Evolutionary conservation across 2,329 filamentous ascomycete species (phyloP).

Genomic region (Mollisia scopiformis): DNA sequence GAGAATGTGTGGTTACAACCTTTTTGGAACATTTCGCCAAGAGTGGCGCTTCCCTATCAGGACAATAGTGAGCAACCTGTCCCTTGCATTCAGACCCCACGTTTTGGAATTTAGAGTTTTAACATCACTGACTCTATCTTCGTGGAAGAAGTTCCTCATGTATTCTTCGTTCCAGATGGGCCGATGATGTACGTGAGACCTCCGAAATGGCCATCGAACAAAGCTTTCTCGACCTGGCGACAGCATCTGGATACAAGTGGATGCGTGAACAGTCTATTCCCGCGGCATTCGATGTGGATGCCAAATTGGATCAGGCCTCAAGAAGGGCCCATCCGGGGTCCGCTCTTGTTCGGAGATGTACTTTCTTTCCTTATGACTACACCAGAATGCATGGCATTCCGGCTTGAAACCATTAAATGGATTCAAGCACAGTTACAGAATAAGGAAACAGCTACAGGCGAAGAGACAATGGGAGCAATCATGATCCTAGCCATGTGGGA

Average conservation of each 20-base stretch:
- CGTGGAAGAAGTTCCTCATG: neutral
- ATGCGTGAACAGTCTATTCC: neutral
- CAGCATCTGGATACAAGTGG: neutral
- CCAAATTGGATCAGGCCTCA: neutral
- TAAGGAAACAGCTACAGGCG: neutral
- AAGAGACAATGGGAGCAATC: neutral
- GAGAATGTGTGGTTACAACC: neutral
- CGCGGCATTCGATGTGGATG: constrained; percentile 6
- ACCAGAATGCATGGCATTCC: constrained; percentile 1
- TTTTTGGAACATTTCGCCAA: neutral
- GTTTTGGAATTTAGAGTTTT: neutral
- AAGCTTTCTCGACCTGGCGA: constrained; percentile 1
- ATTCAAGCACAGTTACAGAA: constrained; percentile 1
- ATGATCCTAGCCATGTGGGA: constrained; percentile 9
- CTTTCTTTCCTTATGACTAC: constrained; percentile 4
- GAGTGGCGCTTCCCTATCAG: neutral
- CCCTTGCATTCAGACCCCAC: neutral
- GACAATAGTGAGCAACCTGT: neutral
- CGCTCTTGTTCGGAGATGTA: neutral
- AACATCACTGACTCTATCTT: neutral
- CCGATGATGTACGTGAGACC: neutral
- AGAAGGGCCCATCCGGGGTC: neutral
- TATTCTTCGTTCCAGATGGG: neutral
- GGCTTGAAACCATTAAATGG: neutral
- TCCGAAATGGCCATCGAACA: constrained; percentile 1